Conservation (phyloP, 116 monocot species). For the Cymodocea nodosa region DNA sequence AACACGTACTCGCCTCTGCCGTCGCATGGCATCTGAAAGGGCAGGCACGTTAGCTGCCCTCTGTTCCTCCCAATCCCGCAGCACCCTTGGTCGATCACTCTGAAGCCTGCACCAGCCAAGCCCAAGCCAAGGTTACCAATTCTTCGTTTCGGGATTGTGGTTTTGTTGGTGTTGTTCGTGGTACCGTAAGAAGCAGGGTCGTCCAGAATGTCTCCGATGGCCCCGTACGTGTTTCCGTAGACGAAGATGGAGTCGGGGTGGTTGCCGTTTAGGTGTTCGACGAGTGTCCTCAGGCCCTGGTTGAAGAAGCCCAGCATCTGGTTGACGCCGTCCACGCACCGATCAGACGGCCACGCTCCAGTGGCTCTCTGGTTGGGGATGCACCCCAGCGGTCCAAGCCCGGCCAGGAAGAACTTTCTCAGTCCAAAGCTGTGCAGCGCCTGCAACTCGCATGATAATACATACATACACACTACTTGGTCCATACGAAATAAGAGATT, state of each 20-base stretch:
- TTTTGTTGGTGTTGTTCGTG: no score
- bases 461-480: no score
- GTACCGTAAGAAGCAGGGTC: constrained; percentile 50
- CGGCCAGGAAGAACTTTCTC: constrained; percentile 58
- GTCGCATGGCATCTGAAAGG: constrained; percentile 29
- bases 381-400: constrained; percentile 64
- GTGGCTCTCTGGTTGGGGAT: constrained; percentile 51
- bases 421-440: constrained; percentile 48
- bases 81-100: constrained; percentile 40
- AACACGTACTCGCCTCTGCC: constrained; percentile 39
- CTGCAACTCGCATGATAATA: constrained; percentile 27
- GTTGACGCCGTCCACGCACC: constrained; percentile 66
- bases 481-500: no score
- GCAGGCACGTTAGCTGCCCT: constrained; percentile 52
- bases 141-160: no score
- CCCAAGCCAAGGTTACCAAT: no score
- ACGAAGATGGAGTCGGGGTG: constrained; percentile 46
- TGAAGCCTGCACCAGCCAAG: constrained; percentile 30
- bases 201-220: constrained; percentile 57
- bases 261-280: constrained; percentile 48
- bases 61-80: constrained; percentile 42
- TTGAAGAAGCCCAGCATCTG: constrained; percentile 63
- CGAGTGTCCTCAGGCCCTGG: constrained; percentile 29
- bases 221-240: constrained; percentile 65
- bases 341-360: constrained; percentile 17